Base-by-base conservation (phyloP, 2,329 filamentous ascomycete species). In the Blastomyces parvus region DNA sequence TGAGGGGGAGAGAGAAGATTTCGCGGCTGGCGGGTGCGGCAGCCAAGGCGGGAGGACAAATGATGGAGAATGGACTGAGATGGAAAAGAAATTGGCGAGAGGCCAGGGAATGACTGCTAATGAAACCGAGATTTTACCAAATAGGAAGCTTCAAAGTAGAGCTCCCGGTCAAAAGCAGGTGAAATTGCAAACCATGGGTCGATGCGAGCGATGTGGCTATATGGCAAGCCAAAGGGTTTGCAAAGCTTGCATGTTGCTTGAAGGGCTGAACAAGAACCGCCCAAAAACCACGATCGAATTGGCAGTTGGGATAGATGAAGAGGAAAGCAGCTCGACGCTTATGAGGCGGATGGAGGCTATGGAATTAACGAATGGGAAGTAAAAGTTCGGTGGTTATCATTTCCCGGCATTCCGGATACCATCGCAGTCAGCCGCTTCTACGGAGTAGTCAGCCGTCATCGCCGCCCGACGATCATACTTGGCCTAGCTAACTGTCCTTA, bases 221-320 rank as follows among this genome's bases (percentile, higher is more conserved):
- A 89, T 99, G 76, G 96, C 94, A 1, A 97, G 92, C 70, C 94
- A 99, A 75, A 84, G 85, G 38, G 85, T 97, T 48, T 99, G 94
- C 77, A 96, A 99, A 76, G 94, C 94, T 0, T 99, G 94, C 74
- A 88, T 87, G 66, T 79, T 99, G 55, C 83, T 99, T 2, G 92
- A 97, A 69, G 90, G 89, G 0, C 76, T 99, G 58, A 99, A 99
- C 73, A 97, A 94, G 70, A 84, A 80, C 66, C 71, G 78, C 14
- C 81, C 81, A 40, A 78, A 76, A 68, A 79, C 76, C 8, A 69
- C 74, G 8, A 80, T 81, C 42, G 76, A 79, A 66, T 70, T 78
- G 25, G 70, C 70, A 33, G 69, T 79, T 42, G 73, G 72, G 0
- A 74, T 79, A 66, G 78, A 80, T 60, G 79, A 81, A 58, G 78